Percentiles rank a stretch among this genome's conserved stretches.
phyloP scores from a whole-genome alignment of 108 stramenopile species.

The Fragilariopsis cylindrus region DNA sequence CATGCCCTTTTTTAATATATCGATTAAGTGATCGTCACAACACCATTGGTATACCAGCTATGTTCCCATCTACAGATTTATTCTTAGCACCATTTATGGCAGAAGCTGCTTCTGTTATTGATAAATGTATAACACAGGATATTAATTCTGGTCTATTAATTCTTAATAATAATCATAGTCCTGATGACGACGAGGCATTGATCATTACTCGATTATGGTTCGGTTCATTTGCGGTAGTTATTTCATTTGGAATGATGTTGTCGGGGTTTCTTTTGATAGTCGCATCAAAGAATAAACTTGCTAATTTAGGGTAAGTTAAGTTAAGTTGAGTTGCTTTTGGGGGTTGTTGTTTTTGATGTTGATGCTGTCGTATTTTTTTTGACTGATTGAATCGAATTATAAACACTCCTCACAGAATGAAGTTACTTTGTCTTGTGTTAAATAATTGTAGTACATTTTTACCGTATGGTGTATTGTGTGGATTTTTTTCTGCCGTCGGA shows the following conservation, averaged over 20 bases:
- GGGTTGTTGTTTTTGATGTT: no score
- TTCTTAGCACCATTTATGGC: slow-evolving; percentile 79
- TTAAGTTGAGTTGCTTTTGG: no score
- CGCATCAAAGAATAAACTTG: slow-evolving; percentile 60
- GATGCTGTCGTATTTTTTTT: no score
- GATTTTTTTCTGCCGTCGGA: slow-evolving; percentile 77
- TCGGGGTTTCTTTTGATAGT: slow-evolving; percentile 46
- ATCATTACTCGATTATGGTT: slow-evolving; percentile 47
- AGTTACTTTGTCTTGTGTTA: no score
- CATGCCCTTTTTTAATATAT: slow-evolving; percentile 27
- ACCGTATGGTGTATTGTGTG: slow-evolving; percentile 73
- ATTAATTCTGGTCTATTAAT: not conserved
- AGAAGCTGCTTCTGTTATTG: slow-evolving; percentile 53
- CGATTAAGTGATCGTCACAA: slow-evolving; percentile 11
- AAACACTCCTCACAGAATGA: no score
- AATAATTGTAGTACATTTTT: slow-evolving; percentile 29
- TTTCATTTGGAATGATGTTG: slow-evolving; percentile 50
- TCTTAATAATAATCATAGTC: not conserved
- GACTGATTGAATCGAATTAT: no score
- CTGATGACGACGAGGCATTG: slow-evolving; percentile 5
- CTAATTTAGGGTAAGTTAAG: slow-evolving; percentile 46
- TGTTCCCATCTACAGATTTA: slow-evolving; percentile 59
- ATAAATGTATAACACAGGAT: slow-evolving; percentile 36
- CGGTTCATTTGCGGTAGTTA: slow-evolving; percentile 60
- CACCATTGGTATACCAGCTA: slow-evolving; percentile 32